Evolutionary conservation across 495 filamentous ascomycete genomes (phyloP), one percentile per base, ranked within the genome.

Genomic region (Hypoxylon fuscum): DNA sequence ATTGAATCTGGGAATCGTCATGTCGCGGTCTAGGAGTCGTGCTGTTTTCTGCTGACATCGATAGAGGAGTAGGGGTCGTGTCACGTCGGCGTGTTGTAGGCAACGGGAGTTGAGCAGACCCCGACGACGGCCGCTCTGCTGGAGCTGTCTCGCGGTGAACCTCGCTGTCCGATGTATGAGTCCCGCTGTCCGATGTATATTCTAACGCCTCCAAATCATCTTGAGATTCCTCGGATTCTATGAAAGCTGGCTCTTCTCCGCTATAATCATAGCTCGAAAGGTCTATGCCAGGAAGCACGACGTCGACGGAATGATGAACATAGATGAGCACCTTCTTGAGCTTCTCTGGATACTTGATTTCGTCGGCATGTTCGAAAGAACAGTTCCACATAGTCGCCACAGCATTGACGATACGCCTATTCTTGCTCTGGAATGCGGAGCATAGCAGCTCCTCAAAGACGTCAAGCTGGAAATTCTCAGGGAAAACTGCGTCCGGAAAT

Each of bases 1-100:
- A 95, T 40, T 91, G 79, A 27, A 94, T 79, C 59, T 93, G 90
- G 4, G 91, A 92, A 71, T 93, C 83, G 62, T 93, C 82, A 65
- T 95, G 91, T 22, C 87, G 82, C 22, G 85, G 74, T 20, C 77
- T 82, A 2, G 77, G 71, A 15, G 70, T 69, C 1, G 48, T 57
- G 25, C 48, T 68, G 1, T 62, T 72, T 37, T 38, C 63, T 22
- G 66, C 20, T 20, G 69, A 60, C 32, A 56, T 70, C 9, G 75
- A 69, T 3, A 50, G 48, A 27, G 23, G 0, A 22, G 54, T 62
- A 5, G 72, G 72, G 9, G 79, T 74, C 0, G 56, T 43, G 18
- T 72, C 64, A 8, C 57, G 41, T 7, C 57, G 68, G 34, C 67
- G 66, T 52, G 72, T 76, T 3, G 40, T 25, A 3, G 66, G 25